Evolutionary conservation across 2,329 filamentous ascomycete species (phyloP), one percentile per base, ranked within the genome.

Genomic region (Exophiala viscosa): DNA sequence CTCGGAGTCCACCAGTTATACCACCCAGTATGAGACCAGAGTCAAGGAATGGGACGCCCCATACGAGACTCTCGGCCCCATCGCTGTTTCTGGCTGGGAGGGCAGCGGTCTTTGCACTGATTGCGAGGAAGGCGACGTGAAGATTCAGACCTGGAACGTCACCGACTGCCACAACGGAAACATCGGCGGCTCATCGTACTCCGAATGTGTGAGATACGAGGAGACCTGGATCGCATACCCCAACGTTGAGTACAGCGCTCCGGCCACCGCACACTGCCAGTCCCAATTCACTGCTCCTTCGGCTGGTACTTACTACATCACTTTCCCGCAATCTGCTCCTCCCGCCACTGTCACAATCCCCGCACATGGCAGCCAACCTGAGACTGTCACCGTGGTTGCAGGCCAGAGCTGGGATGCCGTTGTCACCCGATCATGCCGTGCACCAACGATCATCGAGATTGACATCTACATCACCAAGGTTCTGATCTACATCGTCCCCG

Each of bases 1-100:
- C 23, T 28, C 23, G 2, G 23, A 44, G 10, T 44, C 17, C 17
- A 44, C 14, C 8, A 44, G 31, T 5, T 23, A 9, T n/a, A 23
- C n/a, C 10, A 44, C 41, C 3, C 20, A 31, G 6, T 45, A 45
- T 33, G 45, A 40, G 23, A 51, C 48, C 8, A 11, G 23, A n/a
- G 41, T 51, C 18, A 51, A 51, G 23, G 48, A 51, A 20, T 51
- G 48, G 48, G 45, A 32, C 20, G 48, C 48, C 5, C 13, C 20
- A 9, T 51, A 45, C 41, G 45, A 51, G 13, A 28, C 45, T 20
- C 17, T 51, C 9, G 42, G 48, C 34, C 41, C 48, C 38, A 34
- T 51, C n/a, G 48, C 48, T 20, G 11, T 51, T 23, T 40, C 48
- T 9, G 33, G 33, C 9, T 51, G 45, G 15, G 35, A 17, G 6